Conservation (phyloP, 805 yeast species). For the Saturnispora besseyi region DNA sequence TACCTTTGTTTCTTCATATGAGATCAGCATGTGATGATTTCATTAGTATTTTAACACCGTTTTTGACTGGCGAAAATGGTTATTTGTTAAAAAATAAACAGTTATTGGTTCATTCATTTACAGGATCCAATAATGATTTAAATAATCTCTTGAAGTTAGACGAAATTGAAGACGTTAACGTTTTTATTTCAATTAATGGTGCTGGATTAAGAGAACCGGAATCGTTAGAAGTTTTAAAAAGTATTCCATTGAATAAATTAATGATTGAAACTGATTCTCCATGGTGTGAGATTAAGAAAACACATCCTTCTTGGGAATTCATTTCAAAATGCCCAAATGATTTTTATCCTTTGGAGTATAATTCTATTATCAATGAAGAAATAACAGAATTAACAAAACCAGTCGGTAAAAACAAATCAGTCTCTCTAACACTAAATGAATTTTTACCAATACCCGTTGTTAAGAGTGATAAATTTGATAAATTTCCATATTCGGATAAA, state of each 20-base stretch:
- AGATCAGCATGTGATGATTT: slow-evolving; percentile 81
- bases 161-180: slow-evolving; percentile 31
- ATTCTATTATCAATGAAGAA: slow-evolving; percentile 5
- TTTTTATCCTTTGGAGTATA: slow-evolving; percentile 38
- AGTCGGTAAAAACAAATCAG: slow-evolving; percentile 2
- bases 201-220: slow-evolving; percentile 79
- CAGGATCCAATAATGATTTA: slow-evolving; percentile 68
- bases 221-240: slow-evolving; percentile 54
- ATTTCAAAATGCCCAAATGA: slow-evolving; percentile 48
- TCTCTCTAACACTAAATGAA: slow-evolving; percentile 33
- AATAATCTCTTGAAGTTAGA: slow-evolving; percentile 36
- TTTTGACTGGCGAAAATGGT: slow-evolving; percentile 30
- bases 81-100: slow-evolving; percentile 32
- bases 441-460: slow-evolving; percentile 53
- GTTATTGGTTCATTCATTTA: slow-evolving; percentile 94
- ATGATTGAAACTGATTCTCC: slow-evolving; percentile 96
- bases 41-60: slow-evolving; percentile 52
- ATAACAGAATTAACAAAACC: slow-evolving; percentile 3
- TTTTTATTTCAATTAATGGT: slow-evolving; percentile 82
- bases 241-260: slow-evolving; percentile 61
- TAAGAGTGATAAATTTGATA: slow-evolving; percentile 45
- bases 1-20: slow-evolving; percentile 88
- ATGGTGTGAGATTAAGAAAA: slow-evolving; percentile 89
- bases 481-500: slow-evolving; percentile 22
- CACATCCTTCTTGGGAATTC: slow-evolving; percentile 64